Conservation (phyloP, 495 filamentous ascomycete genomes). For the Podospora conica region DNA sequence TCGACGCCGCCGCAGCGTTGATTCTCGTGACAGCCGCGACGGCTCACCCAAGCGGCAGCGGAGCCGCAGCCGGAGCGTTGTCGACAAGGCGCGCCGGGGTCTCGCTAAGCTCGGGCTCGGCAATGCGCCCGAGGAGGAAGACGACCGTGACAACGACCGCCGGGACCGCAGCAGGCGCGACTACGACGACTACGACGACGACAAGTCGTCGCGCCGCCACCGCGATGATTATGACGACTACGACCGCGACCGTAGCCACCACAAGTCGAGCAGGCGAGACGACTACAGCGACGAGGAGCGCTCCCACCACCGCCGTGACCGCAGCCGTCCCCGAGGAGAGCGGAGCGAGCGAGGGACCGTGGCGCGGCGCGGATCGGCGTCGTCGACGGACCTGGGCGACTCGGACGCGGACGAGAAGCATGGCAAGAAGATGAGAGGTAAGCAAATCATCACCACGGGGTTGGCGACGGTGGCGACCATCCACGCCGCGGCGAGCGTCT, state of each 20-base stretch:
- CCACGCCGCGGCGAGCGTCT: conserved; percentile 76
- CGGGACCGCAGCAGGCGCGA: conserved; percentile 24
- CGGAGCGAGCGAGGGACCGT: conserved; percentile 18
- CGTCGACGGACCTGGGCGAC: conserved; percentile 55
- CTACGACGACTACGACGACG: conserved; percentile 32
- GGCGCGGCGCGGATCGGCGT: conserved; percentile 34
- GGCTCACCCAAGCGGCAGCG: conserved; percentile 33
- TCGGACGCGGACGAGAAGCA: conserved; percentile 72
- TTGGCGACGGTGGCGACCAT: conserved; percentile 84
- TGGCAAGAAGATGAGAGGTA: conserved; percentile 73
- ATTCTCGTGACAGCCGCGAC: conserved; percentile 48
- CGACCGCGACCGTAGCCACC: conserved; percentile 30
- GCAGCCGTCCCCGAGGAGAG: conserved; percentile 20
- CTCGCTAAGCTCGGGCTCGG: conserved; percentile 43
- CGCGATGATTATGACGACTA: conserved; percentile 47
- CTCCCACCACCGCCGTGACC: conserved; percentile 34
- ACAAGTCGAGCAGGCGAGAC: conserved; percentile 26
- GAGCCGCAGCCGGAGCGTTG: conserved; percentile 47
- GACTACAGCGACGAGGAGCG: conserved; percentile 50
- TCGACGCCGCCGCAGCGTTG: conserved; percentile 38
- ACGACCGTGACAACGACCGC: conserved; percentile 19
- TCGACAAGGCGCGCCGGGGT: conserved; percentile 38
- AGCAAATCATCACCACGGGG: conserved; percentile 76
- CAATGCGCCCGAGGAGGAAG: conserved; percentile 41
- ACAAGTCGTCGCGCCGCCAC: conserved; percentile 27